These are phyloP conservation scores for Parietaria judaica DNA, from an alignment of 306 rosid genomes.

Conservation along the genomic window DNA sequence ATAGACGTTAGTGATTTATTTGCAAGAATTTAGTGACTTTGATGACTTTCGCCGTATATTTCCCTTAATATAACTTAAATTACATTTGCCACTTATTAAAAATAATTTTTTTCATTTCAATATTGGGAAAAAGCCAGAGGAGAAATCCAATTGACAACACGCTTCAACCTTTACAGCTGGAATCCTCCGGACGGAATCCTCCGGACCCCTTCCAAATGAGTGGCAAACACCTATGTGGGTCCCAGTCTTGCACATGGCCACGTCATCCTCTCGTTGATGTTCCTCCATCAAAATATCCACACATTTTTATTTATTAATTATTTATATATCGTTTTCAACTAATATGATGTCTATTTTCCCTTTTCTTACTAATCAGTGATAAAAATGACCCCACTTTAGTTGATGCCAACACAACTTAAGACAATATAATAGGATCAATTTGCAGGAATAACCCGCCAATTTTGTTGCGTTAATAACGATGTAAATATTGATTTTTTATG, in stretches of 20 bases:
- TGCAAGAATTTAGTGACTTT: too few relatives aligned
- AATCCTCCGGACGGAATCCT: background rate
- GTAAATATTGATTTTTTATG: too few relatives aligned
- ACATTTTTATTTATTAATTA: background rate
- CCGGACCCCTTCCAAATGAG: slow-evolving; percentile 7
- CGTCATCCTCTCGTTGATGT: slow-evolving; percentile 13
- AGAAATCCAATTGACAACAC: slow-evolving; percentile 3
- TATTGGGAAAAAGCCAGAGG: too few relatives aligned
- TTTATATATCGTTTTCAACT: background rate
- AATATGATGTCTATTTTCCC: too few relatives aligned
- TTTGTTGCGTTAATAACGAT: too few relatives aligned
- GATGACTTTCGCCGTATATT: too few relatives aligned
- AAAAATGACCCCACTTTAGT: background rate
- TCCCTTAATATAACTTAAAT: too few relatives aligned
- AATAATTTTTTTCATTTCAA: too few relatives aligned
- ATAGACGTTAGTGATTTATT: too few relatives aligned
- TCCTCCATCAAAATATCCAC: background rate
- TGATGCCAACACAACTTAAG: background rate
- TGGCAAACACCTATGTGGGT: slow-evolving; percentile 14
- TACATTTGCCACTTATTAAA: too few relatives aligned
- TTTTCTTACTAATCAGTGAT: background rate
- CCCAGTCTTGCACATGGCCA: slow-evolving; percentile 29
- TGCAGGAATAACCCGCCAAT: too few relatives aligned
- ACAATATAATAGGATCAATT: too few relatives aligned
- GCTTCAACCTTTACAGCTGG: slow-evolving; percentile 26